Conservation (phyloP, 139 green algal genomes). For the Dunaliella sp. region DNA sequence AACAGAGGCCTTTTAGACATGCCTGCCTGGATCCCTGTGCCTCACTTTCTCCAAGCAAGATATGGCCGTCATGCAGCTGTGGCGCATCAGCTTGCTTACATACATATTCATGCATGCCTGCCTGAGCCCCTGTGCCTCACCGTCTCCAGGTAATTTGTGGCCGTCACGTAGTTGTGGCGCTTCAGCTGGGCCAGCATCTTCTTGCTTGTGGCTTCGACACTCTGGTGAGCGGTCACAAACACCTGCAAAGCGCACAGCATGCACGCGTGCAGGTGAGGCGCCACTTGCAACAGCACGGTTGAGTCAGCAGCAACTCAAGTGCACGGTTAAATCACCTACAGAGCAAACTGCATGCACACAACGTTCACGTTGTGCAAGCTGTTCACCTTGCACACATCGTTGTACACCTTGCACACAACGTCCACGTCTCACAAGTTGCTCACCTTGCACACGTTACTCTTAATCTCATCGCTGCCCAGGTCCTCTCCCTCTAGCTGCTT, state of each 20-base stretch:
- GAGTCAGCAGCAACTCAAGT: background rate
- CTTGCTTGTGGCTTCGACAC: conserved; percentile 45
- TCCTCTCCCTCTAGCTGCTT: conserved; percentile 57
- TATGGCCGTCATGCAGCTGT: conserved; percentile 78
- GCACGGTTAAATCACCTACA: too few species aligned
- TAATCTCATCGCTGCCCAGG: conserved; percentile 54
- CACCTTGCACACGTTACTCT: conserved; percentile 64
- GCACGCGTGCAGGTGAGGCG: background rate
- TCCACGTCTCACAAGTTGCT: too few species aligned
- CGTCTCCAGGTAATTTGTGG: conserved; percentile 82
- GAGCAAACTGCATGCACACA: background rate
- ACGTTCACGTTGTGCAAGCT: too few species aligned
- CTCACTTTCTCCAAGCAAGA: conserved; percentile 79
- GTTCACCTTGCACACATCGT: conserved; percentile 56
- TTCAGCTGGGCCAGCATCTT: conserved; percentile 62
- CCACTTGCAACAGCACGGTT: background rate
- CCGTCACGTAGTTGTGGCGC: conserved; percentile 78
- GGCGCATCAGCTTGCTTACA: conserved; percentile 68
- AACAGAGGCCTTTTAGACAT: too few species aligned
- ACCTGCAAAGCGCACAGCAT: conserved; percentile 41
- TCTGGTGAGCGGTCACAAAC: conserved; percentile 70
- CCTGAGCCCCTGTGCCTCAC: conserved; percentile 31
- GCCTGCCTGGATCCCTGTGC: too few species aligned
- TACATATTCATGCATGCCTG: too few species aligned
- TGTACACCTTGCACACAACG: background rate